Base-by-base conservation (phyloP, 148 eudicot species). In the Chenopodium berlandieri region DNA sequence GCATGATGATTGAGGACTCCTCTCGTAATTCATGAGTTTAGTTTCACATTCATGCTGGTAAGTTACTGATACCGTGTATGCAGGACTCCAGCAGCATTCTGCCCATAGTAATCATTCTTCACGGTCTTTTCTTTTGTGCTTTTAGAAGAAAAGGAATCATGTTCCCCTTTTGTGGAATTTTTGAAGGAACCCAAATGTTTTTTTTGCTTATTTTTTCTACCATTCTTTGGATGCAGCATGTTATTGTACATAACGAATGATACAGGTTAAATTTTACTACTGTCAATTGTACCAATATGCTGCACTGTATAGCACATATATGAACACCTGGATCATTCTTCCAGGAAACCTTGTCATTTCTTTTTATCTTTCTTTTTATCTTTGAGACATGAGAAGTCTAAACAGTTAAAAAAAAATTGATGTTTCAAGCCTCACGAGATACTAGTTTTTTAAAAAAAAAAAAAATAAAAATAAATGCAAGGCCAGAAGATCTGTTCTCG, bases 1-100 rank as follows among this genome's bases (percentile, higher is more conserved):
- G 97, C 52, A 94, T 94, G 95, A 90, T 91, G 90, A 87, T 92
- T 20, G 95, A 94, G 9, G 97, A 94, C 73, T 76, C 84, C 44
- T 83, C 86, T 70, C 87, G 97, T 67, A 84, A 75, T 80, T 83
- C 88, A 27, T 94, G 85, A 87, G 52, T 32, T 76, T 56, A 25
- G 27, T 32, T 70, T 14, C 70, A 79, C 25, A 14, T 3, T 76
- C 67, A 48, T 77, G 48, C 69, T 14, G 83, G 85, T 81, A 88
- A 75, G 83, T 31, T 71, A 17, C 56, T 67, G 80, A 77, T 76
- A 68, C 71, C 3, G 30, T 79, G 69, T 78, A 37, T 40, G 44
- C 44, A 40, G 44, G 44, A 40, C 44, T 37, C 73, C 62, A 4
- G 65, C 32, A 34, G 25, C 50, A 30, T 16, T 52, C 56, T 82